Conservation (phyloP, 2,329 filamentous ascomycete species). For the Botrytis deweyae region DNA sequence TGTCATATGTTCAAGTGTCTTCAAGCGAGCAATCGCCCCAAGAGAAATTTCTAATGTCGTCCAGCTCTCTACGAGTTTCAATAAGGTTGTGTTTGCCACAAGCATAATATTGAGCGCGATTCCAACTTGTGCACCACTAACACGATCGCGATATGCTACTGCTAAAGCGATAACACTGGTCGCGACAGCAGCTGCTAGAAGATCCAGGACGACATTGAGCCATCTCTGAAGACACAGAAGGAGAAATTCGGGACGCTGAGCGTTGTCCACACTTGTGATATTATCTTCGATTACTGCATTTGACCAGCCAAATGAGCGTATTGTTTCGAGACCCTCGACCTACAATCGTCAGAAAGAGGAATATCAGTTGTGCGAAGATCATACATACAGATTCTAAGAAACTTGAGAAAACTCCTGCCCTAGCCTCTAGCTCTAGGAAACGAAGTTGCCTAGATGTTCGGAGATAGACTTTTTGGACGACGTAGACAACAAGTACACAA, state of each 20-base stretch:
- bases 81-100: slow-evolving; percentile 28
- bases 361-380: neutral
- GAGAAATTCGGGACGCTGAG: slow-evolving; percentile 57
- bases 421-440: slow-evolving; percentile 60
- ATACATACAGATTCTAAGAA: slow-evolving; percentile 43
- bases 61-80: slow-evolving; percentile 46
- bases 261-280: slow-evolving; percentile 49
- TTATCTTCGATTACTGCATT: slow-evolving; percentile 46
- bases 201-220: slow-evolving; percentile 49
- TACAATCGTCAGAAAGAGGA: neutral
- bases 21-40: slow-evolving; percentile 56
- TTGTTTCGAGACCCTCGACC: slow-evolving; percentile 53
- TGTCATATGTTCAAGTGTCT: slow-evolving; percentile 48
- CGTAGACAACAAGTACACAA: slow-evolving; percentile 47
- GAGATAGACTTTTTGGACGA: slow-evolving; percentile 57
- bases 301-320: slow-evolving; percentile 58
- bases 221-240: slow-evolving; percentile 57
- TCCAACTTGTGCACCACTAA: slow-evolving; percentile 31
- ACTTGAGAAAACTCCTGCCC: slow-evolving; percentile 49
- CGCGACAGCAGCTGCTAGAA: slow-evolving; percentile 25
- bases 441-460: slow-evolving; percentile 60
- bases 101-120: slow-evolving; percentile 35
- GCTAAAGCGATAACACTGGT: slow-evolving; percentile 28
- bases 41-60: slow-evolving; percentile 58
- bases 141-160: slow-evolving; percentile 22